Evolutionary conservation across 2,329 filamentous ascomycete species (phyloP).

Genomic region (Trichoderma sp.): DNA sequence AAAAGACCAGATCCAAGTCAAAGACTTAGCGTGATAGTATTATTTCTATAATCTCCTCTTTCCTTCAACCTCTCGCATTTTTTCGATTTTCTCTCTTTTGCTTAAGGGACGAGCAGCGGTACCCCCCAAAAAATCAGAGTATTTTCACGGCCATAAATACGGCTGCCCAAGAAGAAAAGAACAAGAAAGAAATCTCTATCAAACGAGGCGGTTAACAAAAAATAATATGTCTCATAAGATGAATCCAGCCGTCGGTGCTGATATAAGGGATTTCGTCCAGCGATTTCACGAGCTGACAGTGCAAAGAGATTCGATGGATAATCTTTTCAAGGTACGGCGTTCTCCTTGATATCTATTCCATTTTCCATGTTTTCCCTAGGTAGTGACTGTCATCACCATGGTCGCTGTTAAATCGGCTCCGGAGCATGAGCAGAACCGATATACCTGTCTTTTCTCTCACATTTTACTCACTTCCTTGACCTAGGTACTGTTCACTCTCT

Average conservation of each 20-base stretch:
- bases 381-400: neutral
- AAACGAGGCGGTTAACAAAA: neutral
- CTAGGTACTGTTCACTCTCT: neutral
- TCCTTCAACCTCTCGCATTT: neutral
- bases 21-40: neutral
- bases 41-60: neutral
- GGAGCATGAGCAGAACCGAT: neutral
- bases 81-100: neutral
- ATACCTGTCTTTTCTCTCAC: neutral
- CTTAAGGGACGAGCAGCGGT: neutral
- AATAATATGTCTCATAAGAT: constrained; percentile 23
- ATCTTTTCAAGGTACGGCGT: constrained; percentile 49
- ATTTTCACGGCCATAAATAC: neutral
- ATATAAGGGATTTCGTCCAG: constrained; percentile 49
- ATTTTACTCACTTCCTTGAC: neutral
- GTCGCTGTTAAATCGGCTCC: neutral
- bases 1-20: neutral
- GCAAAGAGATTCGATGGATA: constrained; percentile 45
- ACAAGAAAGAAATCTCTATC: neutral
- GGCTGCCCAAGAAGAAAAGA: neutral
- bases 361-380: neutral
- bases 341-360: neutral
- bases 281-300: constrained; percentile 49
- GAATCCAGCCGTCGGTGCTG: constrained; percentile 30
- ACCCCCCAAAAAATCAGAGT: neutral